These are phyloP conservation scores for Bacterosira constricta DNA, from an alignment of 108 stramenopile genomes.

Conservation along the genomic window DNA sequence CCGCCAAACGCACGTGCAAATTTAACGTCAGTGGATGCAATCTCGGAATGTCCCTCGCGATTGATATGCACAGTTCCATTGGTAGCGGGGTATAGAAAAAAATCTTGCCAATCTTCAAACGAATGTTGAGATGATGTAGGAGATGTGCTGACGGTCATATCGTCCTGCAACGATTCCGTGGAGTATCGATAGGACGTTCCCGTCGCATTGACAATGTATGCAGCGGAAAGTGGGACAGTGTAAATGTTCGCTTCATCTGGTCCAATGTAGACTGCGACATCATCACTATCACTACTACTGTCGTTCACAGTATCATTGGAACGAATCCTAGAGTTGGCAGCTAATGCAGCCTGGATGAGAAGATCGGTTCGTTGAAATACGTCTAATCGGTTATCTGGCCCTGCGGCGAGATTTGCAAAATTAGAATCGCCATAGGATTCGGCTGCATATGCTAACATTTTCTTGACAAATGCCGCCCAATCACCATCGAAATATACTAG, in stretches of 20 bases:
- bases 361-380: conserved; percentile 20
- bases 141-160: no score
- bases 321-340: conserved; percentile 32
- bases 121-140: no score
- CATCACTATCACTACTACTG: not conserved
- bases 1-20: no score
- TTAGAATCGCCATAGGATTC: conserved; percentile 20
- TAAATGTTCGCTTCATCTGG: not conserved
- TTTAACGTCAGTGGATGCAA: no score
- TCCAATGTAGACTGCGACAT: not conserved
- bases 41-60: no score
- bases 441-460: conserved; percentile 27
- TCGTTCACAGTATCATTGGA: not conserved
- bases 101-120: no score
- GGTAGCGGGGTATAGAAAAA: no score
- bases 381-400: conserved; percentile 13
- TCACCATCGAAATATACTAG: conserved; percentile 12
- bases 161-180: no score
- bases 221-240: not conserved
- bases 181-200: no score
- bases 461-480: conserved; percentile 26
- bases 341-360: conserved; percentile 22
- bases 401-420: conserved; percentile 9
- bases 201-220: not conserved
- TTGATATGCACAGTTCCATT: no score